Evolutionary conservation across 164 flowering plant species (phyloP).

Genomic region (Chimonanthus salicifolius): DNA sequence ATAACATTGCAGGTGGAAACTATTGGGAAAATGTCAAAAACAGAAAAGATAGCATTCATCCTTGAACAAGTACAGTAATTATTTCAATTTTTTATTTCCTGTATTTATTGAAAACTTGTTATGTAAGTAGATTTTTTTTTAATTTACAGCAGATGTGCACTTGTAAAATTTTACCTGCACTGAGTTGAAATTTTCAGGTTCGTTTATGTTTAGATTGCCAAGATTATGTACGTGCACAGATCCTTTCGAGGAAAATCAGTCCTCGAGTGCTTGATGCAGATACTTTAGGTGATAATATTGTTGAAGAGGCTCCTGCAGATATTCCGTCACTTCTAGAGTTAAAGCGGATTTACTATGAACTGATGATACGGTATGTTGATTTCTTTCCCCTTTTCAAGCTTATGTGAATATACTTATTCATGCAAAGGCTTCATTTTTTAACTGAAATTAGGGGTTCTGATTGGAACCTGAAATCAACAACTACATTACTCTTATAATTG

Average conservation of each 20-base stretch:
- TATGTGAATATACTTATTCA: neutral
- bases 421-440: neutral
- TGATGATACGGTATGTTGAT: constrained; percentile 62
- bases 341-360: constrained; percentile 82
- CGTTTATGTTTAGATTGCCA: constrained; percentile 89
- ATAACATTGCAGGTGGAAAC: constrained; percentile 73
- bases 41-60: constrained; percentile 93
- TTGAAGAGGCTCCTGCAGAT: constrained; percentile 78
- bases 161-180: neutral
- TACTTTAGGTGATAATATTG: constrained; percentile 66
- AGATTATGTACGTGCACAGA: constrained; percentile 92
- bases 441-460: too few species aligned
- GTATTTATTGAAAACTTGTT: neutral
- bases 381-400: neutral
- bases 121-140: neutral
- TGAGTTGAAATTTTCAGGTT: constrained; percentile 38
- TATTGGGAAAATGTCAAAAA: constrained; percentile 97
- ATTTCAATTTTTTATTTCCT: neutral
- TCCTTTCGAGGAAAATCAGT: constrained; percentile 89
- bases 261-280: constrained; percentile 83
- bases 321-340: constrained; percentile 72
- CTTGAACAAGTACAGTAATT: constrained; percentile 72
- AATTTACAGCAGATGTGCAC: neutral
- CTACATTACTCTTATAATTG: too few species aligned
- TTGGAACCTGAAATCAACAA: too few species aligned